Base-by-base conservation (phyloP, 2,329 filamentous ascomycete genomes). In the Periconia digitata region DNA sequence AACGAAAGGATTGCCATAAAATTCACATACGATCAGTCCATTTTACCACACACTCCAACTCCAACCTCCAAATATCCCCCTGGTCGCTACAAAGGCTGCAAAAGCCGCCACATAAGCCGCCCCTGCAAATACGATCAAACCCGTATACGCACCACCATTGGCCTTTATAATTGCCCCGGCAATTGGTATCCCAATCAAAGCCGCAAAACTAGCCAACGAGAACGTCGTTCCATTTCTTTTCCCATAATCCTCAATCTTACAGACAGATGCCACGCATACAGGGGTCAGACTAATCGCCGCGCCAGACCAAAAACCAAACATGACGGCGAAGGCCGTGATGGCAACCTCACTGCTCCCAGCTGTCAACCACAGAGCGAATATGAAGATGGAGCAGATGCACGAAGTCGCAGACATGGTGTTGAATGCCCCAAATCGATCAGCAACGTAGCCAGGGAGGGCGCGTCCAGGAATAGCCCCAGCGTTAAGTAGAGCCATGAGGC, bases 241-340 rank as follows among this genome's bases (percentile, higher is more conserved):
- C 16, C 87, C 87, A 39, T 89, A 86, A 65, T 90, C 77, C 20
- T 81, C 75, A 22, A 89, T 79, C 44, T 87, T 83, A 3, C 82
- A 85, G 51, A 90, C 86, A 60, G 89, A 84, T 1, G 85, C 86
- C 18, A 90, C 74, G 20, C 87, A 74, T 0, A 85, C 80, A 0
- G 86, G 85, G 0, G 75, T 76, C 40, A 89, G 72, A 1, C 80
- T 81, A 38, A 89, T 81, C 54, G 83, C 86, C 1, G 83, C 81
- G 10, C 86, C 87, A 0, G 82, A 85, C 17, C 79, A 79, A 63
- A 89, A 88, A 13, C 86, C 86, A 58, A 86, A 90, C 6, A 88
- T 70, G 10, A 79, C 74, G 6, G 81, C 78, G 67, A 87, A 89
- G 17, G 83, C 76, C 46, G 89, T 79, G 51, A 85, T 81, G 8